Evolutionary conservation across 208 protist species (phyloP), one percentile per base, ranked within the genome.

Genomic region (Balamuthia mandrillaris): DNA sequence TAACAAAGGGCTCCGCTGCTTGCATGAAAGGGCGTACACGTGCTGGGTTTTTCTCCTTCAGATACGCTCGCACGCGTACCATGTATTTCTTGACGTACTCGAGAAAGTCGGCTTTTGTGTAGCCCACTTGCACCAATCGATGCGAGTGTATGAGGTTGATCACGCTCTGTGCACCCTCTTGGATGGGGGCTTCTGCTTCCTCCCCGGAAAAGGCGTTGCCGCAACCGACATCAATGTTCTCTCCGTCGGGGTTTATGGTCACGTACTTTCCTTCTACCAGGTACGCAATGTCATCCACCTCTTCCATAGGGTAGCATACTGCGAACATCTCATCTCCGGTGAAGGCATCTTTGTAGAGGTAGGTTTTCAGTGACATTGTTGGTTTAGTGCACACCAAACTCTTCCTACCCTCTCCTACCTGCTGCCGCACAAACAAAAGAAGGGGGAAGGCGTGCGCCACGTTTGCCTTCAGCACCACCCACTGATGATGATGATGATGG

Each of bases 241-340:
- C 68, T 14, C 47, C 54, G 4, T 35, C 75, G 35, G 52, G 52
- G 31, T 54, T 54, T 2, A 54, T 44, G 18, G 51, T 33, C 54
- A 83, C 75, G 21, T 52, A 24, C 33, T 33, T 18, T 24, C 75
- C 75, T 31, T 83, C 75, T 16, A 83, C 75, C 37, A 54, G 37
- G 56, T 33, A 83, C 10, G 35, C 75, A n/a, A 83, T 66, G 52
- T 83, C 75, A 42, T 83, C 75, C 14, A 83, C 54, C 52, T 27
- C 54, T 37, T 79, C 35, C 14, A 33, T 66, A 31, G 75, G 75
- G 52, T 83, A 83, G 42, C 75, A 83, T 16, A 68, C 35, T 12
- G 75, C 21, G 29, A 83, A 83, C 75, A 83, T 83, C 75, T 83
- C 75, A 51, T 83, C 75, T 83, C 75, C 75, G 51, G 75, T 83